Evolutionary conservation across 305 asterid genomes (phyloP).

Genomic region (Fraxinus sp.): DNA sequence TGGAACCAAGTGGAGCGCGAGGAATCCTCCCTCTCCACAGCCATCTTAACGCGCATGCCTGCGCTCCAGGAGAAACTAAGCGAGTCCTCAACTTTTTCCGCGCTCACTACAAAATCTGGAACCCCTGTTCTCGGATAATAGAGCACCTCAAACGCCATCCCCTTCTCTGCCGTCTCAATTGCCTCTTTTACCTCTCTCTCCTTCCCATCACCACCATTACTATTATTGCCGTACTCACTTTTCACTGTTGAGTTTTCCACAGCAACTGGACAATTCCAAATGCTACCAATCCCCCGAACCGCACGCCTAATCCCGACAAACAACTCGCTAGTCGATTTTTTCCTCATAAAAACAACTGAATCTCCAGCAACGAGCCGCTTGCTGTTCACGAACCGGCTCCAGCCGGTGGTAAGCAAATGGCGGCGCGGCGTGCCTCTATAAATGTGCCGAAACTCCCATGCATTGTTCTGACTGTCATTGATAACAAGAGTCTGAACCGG

Average conservation of each 20-base stretch:
- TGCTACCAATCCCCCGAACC: constrained; percentile 18
- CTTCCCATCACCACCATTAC: background rate
- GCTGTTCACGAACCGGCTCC: constrained; percentile 61
- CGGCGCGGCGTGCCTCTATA: constrained; percentile 45
- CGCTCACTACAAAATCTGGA: constrained; percentile 56
- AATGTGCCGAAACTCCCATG: constrained; percentile 22
- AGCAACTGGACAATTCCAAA: background rate
- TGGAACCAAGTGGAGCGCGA: constrained; percentile 39
- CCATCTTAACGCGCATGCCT: constrained; percentile 51
- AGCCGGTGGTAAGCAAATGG: constrained; percentile 68
- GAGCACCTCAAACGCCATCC: constrained; percentile 52
- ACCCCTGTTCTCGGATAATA: constrained; percentile 48
- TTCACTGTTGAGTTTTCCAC: background rate
- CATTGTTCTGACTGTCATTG: background rate
- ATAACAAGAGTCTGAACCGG: constrained; percentile 50
- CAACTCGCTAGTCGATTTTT: constrained; percentile 34
- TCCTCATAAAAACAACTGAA: constrained; percentile 50
- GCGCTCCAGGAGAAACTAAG: constrained; percentile 32
- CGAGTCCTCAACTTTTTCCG: constrained; percentile 43
- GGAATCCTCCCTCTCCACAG: constrained; percentile 46
- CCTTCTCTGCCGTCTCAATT: constrained; percentile 31
- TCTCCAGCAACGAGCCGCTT: constrained; percentile 64
- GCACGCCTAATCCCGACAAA: constrained; percentile 53
- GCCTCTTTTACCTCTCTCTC: constrained; percentile 22
- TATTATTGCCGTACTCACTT: background rate